Evolutionary conservation across 805 yeast genomes (phyloP).

Genomic region (Danielia reshetovae): DNA sequence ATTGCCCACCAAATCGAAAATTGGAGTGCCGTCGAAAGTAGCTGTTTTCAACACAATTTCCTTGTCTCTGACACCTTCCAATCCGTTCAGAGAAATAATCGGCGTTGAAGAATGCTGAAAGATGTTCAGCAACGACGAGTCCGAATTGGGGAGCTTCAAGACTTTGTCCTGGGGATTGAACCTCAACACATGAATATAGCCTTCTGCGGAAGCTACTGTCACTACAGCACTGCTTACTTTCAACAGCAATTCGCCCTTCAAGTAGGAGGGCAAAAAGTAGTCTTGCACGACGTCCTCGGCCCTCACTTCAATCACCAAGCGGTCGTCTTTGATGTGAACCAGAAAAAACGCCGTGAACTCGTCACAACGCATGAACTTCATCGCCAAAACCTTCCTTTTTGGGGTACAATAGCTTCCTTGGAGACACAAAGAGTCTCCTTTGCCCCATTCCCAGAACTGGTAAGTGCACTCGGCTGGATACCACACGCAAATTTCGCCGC

Average conservation of each 20-base stretch:
- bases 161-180: conserved; percentile 1
- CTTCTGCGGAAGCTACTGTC: conserved; percentile 7
- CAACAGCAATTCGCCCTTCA: conserved; percentile 4
- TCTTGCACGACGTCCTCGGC: not conserved
- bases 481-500: conserved; percentile 31
- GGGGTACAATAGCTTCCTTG: not conserved
- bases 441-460: conserved; percentile 35
- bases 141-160: conserved; percentile 2
- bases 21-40: conserved; percentile 32
- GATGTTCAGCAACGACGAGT: conserved; percentile 16
- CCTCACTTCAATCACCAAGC: conserved; percentile 4
- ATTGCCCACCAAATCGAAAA: conserved; percentile 46
- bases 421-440: conserved; percentile 8
- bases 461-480: conserved; percentile 16
- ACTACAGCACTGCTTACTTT: conserved; percentile 9
- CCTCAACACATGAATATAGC: conserved; percentile 9
- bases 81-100: conserved; percentile 4
- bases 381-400: conserved; percentile 6
- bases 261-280: conserved; percentile 2
- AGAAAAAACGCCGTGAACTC: conserved; percentile 2
- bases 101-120: conserved; percentile 8
- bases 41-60: conserved; percentile 27
- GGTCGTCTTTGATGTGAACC: not conserved
- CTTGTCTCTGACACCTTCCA: conserved; percentile 2
- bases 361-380: conserved; percentile 6